Evolutionary conservation across 2,329 filamentous ascomycete species (phyloP), one percentile per base, ranked within the genome.

Genomic region (Hymenoscyphus fraxineus): DNA sequence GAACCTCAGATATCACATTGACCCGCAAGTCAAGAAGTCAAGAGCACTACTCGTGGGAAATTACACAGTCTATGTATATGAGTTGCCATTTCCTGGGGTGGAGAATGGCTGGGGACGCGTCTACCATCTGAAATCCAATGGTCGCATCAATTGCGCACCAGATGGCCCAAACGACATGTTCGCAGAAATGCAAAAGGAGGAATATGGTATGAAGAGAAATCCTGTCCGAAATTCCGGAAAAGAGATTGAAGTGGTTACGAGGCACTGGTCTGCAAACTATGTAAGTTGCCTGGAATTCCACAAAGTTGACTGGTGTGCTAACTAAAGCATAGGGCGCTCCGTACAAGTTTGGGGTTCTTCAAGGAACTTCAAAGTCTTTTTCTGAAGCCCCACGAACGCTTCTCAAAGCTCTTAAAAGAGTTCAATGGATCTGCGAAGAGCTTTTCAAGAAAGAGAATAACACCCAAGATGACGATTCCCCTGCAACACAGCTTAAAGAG

Each of bases 291-390:
- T 47, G 6, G 19, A 31, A 22, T n/a, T 27, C 2, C 19, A 10
- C 35, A 58, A 58, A 2, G 2, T 3, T 3, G 3, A 27, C 27
- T 39, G 19, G 1, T 35, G 22, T 65, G 47, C 60, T 69, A 64
- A 68, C 60, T 12, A 27, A 44, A 54, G 19, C 70, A 63, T 73
- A 82, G 79, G 88, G 88, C 1, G 87, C 87, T 65, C 82, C 82
- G 0, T 91, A 90, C 74, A 89, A 90, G 62, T 90, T 87, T 70
- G 81, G 85, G 41, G 86, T 87, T 1, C 77, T 80, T 1, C 82
- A 85, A 2, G 44, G 44, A 22, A 76, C 80, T 27, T 27, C 27
- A 27, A 27, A 27, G 3, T 75, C 78, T 0, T 87, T 88, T 64
- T 69, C 75, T 1, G 76, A 80, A 5, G 81, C 84, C 0, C 83